Evolutionary conservation across 2,329 filamentous ascomycete genomes (phyloP).

Genomic region (Trichoderma hamatum): DNA sequence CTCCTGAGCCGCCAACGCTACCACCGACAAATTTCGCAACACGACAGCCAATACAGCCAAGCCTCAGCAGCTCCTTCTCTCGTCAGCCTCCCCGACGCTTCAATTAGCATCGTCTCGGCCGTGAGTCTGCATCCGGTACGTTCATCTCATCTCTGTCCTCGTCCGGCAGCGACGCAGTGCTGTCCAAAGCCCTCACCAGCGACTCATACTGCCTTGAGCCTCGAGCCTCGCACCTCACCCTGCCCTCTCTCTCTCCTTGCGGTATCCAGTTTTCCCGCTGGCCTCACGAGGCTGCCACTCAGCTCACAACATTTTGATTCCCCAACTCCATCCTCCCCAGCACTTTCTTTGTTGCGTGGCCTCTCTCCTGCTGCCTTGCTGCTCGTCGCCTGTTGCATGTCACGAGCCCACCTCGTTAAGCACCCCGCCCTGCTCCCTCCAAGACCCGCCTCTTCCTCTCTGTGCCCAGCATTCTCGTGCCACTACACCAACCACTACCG

Average conservation of each 20-base stretch:
- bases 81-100: not conserved
- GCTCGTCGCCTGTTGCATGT: constrained; percentile 29
- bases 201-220: not conserved
- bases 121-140: constrained; percentile 17
- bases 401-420: constrained; percentile 29
- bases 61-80: not conserved
- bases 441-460: constrained; percentile 28
- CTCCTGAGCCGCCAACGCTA: constrained; percentile 24
- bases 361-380: constrained; percentile 19
- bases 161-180: not conserved
- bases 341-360: constrained; percentile 3
- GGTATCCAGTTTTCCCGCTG: not conserved
- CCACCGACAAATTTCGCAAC: constrained; percentile 23
- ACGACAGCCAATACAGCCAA: not conserved
- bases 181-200: constrained; percentile 21
- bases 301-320: not conserved
- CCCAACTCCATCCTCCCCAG: not conserved
- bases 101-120: constrained; percentile 11
- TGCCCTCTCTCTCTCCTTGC: not conserved
- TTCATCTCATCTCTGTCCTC: not conserved
- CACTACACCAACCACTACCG: constrained; percentile 23
- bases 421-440: constrained; percentile 28
- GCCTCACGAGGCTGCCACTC: constrained; percentile 6
- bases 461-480: constrained; percentile 27
- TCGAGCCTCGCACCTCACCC: not conserved